Evolutionary conservation across 2,329 filamentous ascomycete species (phyloP), one percentile per base, ranked within the genome.

Genomic region (Alternaria alternata): DNA sequence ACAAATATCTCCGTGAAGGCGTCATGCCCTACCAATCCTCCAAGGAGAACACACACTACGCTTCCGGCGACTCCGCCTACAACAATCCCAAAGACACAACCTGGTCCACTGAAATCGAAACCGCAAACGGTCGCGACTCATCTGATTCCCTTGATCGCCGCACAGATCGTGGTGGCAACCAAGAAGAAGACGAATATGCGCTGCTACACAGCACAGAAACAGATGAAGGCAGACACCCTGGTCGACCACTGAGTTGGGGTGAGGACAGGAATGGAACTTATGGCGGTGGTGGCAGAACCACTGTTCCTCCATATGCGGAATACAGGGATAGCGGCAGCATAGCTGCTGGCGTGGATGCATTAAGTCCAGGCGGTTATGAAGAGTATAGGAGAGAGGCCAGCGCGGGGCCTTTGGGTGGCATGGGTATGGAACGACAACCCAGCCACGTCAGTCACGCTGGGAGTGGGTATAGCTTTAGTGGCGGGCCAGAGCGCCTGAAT

Each of bases 1-100:
- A 82, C 72, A 81, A 86, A 68, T 87, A 85, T 79, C 83, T 85
- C 63, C 82, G 83, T 64, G 86, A 85, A 47, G 86, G 86, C 60
- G 81, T 82, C 48, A 80, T 87, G 57, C 86, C 86, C 48, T 78
- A 78, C 66, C 71, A 74, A 60, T 73, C 73, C 20, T 61, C 78
- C 7, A 79, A 82, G 44, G 77, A 79, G 4, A 82, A 83, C 42
- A 83, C 74, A 0, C 73, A 85, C 69, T 81, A 83, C 62, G 54
- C 62, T 12, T 61, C 62, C 46, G 75, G 75, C 62, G 75, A 77
- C 51, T 69, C 65, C 7, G 52, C 63, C 48, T 61, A 61, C 36
- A 61, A 61, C 36, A 57, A 61, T 30, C 47, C 54, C 34, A 77
- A 78, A 53, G 83, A 81, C 74, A 74, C 75, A 61, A 75, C 79